Base-by-base conservation (phyloP, 495 filamentous ascomycete genomes). In the Monascus purpureus region DNA sequence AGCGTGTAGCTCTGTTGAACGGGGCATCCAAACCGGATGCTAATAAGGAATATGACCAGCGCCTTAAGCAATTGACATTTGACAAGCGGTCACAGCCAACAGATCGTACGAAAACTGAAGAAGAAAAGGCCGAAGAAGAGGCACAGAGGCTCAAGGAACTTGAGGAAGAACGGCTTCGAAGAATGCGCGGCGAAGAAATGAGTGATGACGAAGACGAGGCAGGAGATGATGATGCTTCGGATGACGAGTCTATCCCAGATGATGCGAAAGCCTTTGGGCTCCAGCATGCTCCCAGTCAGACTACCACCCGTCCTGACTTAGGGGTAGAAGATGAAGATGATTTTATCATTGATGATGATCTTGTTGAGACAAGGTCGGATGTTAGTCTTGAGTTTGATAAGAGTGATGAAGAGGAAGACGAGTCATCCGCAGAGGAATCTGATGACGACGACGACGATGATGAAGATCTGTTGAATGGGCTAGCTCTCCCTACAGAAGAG, bases 291-390 rank as follows among this genome's bases (percentile, higher is more conserved):
- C 32, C 40, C 4, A 31, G 36, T 36, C 36, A 55, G 29, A 39
- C 45, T 6, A 51, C 45, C 32, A 37, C 57, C 35, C 48, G 55
- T 15, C 42, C 58, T 27, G 47, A 59, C 12, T 44, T 69, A 3
- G 66, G 47, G 17, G 75, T 86, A 18, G 84, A 93, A 39, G 87
- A 93, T 41, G 87, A 95, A 48, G 87, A 94, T 46, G 82, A 93
- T 37, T 95, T 95, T 41, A 34, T 83, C 6, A 77, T 94, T 33
- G 88, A 94, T 36, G 82, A 90, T 35, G 77, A 93, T 31, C 67
- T 94, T 1, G 68, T 94, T 32, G 68, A 65, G 24, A 59, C 52
- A 19, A 49, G 59, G 22, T 66, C 71, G 6, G 68, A 73, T 35
- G 70, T 62, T 32, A 67, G 66, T 36, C 54, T 63, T 7, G 66